phyloP scores from a whole-genome alignment of 2,329 filamentous ascomycete genomes.

The Aspergillus aculeatus region DNA sequence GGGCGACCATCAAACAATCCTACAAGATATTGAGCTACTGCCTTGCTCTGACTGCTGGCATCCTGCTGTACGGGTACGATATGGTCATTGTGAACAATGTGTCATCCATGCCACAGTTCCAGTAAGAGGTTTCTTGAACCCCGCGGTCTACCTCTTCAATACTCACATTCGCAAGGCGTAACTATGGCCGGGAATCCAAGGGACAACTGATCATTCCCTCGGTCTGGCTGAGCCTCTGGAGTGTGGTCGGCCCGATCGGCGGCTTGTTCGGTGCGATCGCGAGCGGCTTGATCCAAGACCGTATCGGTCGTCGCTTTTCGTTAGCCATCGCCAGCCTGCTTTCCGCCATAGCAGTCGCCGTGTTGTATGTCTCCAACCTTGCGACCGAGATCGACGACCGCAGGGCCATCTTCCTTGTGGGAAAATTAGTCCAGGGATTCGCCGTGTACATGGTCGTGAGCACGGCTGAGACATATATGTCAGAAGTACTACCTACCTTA shows the following conservation, averaged over 20 bases:
- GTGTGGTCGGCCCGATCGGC: conserved; percentile 40
- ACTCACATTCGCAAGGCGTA: conserved; percentile 8
- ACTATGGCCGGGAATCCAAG: conserved; percentile 35
- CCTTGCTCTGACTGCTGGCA: conserved; percentile 20
- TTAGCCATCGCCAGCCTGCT: conserved; percentile 39
- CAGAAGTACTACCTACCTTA: conserved; percentile 49
- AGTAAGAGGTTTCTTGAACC: conserved; percentile 9
- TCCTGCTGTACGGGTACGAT: conserved; percentile 36
- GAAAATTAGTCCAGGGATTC: conserved; percentile 49
- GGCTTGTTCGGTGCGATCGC: conserved; percentile 39
- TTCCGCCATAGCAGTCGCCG: conserved; percentile 39
- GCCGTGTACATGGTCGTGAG: conserved; percentile 48
- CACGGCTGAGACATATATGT: conserved; percentile 50
- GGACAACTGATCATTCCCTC: conserved; percentile 42
- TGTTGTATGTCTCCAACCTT: conserved; percentile 36
- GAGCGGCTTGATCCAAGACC: conserved; percentile 45
- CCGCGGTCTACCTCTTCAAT: background rate
- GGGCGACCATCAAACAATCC: conserved; percentile 7
- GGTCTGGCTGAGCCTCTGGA: conserved; percentile 49
- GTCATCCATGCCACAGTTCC: conserved; percentile 23
- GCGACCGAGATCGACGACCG: conserved; percentile 28
- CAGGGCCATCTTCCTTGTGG: conserved; percentile 45
- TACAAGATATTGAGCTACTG: conserved; percentile 18
- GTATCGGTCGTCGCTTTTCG: conserved; percentile 38
- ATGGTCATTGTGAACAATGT: conserved; percentile 33